These are phyloP conservation scores for Apiotrichum porosum DNA, from an alignment of 1,284 basidiomycete species.

Conservation along the genomic window DNA sequence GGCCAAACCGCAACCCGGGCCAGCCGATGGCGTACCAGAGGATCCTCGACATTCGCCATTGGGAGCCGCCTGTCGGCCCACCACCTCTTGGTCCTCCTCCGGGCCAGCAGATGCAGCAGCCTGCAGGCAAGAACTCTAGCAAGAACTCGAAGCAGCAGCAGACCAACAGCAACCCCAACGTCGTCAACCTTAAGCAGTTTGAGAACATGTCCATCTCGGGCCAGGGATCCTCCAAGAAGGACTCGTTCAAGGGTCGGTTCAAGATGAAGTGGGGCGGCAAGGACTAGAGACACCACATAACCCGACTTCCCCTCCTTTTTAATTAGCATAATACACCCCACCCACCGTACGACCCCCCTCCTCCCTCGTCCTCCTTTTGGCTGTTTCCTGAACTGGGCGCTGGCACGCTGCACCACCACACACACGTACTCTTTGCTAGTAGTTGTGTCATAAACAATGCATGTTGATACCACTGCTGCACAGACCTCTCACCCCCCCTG, in stretches of 20 bases:
- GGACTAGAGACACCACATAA: neutral
- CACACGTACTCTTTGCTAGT: neutral
- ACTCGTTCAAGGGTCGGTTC: constrained; percentile 64
- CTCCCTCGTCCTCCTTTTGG: neutral
- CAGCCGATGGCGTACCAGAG: constrained; percentile 64
- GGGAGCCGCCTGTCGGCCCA: constrained; percentile 47
- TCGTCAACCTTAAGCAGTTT: constrained; percentile 19
- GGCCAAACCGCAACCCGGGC: constrained; percentile 58
- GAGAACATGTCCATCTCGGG: constrained; percentile 11
- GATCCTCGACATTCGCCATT: constrained; percentile 45
- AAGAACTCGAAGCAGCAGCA: constrained; percentile 16
- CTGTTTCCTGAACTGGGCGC: neutral
- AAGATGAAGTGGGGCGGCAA: constrained; percentile 41
- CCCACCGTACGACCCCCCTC: neutral
- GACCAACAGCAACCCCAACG: constrained; percentile 10
- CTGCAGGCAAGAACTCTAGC: constrained; percentile 12
- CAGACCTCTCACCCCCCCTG: too few species aligned
- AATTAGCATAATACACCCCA: neutral
- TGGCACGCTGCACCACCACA: too few species aligned
- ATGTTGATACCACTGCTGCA: constrained; percentile 8
- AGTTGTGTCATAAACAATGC: constrained; percentile 2
- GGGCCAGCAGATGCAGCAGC: constrained; percentile 24
- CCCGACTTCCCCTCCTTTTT: neutral
- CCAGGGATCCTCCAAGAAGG: constrained; percentile 5
- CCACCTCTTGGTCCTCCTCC: constrained; percentile 41